These are phyloP conservation scores for Leucocoprinus birnbaumii DNA, from an alignment of 768 basidiomycete genomes.

Conservation along the genomic window DNA sequence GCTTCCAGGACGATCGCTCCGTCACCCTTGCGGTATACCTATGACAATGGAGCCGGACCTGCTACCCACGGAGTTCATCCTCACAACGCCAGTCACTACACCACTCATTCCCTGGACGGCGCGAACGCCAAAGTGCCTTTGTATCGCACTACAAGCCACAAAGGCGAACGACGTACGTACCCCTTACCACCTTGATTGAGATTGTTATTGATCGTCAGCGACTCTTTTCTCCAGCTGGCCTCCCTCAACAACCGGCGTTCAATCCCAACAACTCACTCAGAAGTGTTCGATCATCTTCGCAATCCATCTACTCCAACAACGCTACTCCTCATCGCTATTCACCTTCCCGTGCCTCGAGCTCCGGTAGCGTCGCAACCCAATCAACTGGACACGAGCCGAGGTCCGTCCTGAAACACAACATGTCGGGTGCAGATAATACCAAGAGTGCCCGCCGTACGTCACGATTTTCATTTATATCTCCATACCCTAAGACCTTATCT, in stretches of 20 bases:
- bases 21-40: conserved; percentile 40
- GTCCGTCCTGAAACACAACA: conserved; percentile 44
- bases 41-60: conserved; percentile 23
- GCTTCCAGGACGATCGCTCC: conserved; percentile 33
- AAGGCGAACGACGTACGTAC: conserved; percentile 41
- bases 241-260: conserved; percentile 21
- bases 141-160: conserved; percentile 41
- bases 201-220: too few species aligned
- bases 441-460: conserved; percentile 36
- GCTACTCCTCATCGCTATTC: conserved; percentile 22
- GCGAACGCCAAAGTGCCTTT: conserved; percentile 20
- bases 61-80: conserved; percentile 27
- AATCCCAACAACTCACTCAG: conserved; percentile 23
- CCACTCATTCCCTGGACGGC: conserved; percentile 10
- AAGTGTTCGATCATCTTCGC: conserved; percentile 49
- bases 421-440: conserved; percentile 34
- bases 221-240: conserved; percentile 12
- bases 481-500: neutral
- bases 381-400: conserved; percentile 30
- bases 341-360: conserved; percentile 36
- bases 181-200: conserved; percentile 6
- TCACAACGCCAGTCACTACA: conserved; percentile 18
- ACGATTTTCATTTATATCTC: neutral
- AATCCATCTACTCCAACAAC: conserved; percentile 37
- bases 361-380: conserved; percentile 30